phyloP scores from a whole-genome alignment of 495 filamentous ascomycete genomes.

The Aspergillus ostianus region DNA sequence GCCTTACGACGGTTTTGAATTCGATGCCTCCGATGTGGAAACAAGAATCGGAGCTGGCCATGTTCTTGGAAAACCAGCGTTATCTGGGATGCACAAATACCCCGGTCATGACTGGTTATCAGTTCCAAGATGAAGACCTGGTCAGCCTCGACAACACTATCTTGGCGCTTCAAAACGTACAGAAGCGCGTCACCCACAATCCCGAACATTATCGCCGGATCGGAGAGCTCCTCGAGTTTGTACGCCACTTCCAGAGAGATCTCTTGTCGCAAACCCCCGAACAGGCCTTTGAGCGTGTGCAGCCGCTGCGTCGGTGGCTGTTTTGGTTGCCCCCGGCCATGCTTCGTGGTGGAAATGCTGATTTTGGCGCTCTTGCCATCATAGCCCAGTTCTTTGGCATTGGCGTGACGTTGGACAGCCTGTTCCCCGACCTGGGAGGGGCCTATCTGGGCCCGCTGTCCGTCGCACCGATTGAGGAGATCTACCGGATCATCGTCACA shows the following conservation, averaged over 20 bases:
- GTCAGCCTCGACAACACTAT: constrained; percentile 58
- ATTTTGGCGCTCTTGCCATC: constrained; percentile 49
- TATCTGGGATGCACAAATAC: constrained; percentile 53
- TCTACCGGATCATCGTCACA: constrained; percentile 54
- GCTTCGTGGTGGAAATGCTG: constrained; percentile 50
- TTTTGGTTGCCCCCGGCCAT: constrained; percentile 89
- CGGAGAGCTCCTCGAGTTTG: constrained; percentile 75
- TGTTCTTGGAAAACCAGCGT: constrained; percentile 70
- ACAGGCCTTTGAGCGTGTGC: constrained; percentile 84
- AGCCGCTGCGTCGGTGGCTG: constrained; percentile 83
- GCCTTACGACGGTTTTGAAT: constrained; percentile 83
- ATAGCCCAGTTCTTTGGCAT: constrained; percentile 90
- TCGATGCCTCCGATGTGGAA: constrained; percentile 88
- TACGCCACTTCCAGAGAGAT: constrained; percentile 73
- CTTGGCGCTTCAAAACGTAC: constrained; percentile 60
- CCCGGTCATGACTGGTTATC: constrained; percentile 48
- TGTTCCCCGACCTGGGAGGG: constrained; percentile 87
- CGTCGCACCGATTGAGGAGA: constrained; percentile 73
- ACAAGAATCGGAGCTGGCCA: constrained; percentile 78
- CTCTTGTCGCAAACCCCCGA: constrained; percentile 69
- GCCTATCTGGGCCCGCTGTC: constrained; percentile 80
- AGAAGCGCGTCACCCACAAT: constrained; percentile 67
- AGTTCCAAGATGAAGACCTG: constrained; percentile 58
- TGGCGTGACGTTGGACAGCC: constrained; percentile 79
- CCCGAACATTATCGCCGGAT: constrained; percentile 72